These are phyloP conservation scores for Colletotrichum nymphaeae DNA, from an alignment of 2,329 filamentous ascomycete genomes.

Conservation along the genomic window DNA sequence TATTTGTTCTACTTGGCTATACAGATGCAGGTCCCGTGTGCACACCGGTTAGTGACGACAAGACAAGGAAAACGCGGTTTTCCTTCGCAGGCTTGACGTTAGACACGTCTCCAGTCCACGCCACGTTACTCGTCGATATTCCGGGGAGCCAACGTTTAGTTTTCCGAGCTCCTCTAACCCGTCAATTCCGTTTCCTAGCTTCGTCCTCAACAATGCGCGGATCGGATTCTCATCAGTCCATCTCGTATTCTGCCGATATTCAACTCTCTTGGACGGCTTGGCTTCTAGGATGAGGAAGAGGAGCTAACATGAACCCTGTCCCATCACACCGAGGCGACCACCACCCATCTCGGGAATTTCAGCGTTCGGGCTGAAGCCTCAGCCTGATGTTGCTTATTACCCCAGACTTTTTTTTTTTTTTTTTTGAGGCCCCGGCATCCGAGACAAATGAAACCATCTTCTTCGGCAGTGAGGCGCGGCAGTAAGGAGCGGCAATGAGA, in stretches of 20 bases:
- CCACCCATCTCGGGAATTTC: not conserved
- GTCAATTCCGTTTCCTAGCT: not conserved
- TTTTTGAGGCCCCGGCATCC: not conserved
- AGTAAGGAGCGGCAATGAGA: not conserved
- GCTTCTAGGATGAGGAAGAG: not conserved
- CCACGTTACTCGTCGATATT: not conserved
- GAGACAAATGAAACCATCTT: not conserved
- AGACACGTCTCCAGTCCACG: not conserved
- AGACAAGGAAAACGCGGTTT: not conserved
- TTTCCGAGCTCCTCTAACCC: not conserved
- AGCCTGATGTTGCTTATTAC: not conserved
- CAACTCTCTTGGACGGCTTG: not conserved
- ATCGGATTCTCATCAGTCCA: slow-evolving; percentile 8
- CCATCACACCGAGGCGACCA: not conserved
- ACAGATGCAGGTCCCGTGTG: not conserved
- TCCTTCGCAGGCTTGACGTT: not conserved
- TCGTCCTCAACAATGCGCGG: not conserved
- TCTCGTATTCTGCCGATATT: not conserved
- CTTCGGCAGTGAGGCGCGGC: not conserved
- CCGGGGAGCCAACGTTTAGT: not conserved
- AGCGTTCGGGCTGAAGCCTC: not conserved
- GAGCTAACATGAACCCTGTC: not conserved
- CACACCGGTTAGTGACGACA: not conserved
- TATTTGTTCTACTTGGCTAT: not conserved
- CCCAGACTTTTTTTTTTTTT: not conserved